Percentiles rank a stretch among this genome's conserved stretches.
phyloP scores from a whole-genome alignment of 2,329 filamentous ascomycete species.

The Monilinia fructicola region DNA sequence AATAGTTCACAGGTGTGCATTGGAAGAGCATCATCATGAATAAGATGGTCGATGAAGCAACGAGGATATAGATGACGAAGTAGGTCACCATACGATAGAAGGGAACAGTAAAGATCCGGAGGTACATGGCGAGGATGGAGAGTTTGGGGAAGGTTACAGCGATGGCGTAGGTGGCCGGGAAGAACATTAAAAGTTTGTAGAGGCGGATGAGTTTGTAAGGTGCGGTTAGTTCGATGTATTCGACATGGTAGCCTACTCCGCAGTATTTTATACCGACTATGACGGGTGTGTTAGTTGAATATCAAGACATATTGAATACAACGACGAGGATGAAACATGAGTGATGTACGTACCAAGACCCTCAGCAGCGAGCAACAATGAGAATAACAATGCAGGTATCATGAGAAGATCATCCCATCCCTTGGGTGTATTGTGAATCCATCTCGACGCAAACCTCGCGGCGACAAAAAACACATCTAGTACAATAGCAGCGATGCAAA shows the following conservation, averaged over 20 bases:
- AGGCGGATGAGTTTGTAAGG: constrained; percentile 1
- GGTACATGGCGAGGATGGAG: constrained; percentile 27
- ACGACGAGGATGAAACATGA: background rate
- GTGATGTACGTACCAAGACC: constrained; percentile 16
- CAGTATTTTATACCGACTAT: constrained; percentile 22
- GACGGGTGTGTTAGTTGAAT: background rate
- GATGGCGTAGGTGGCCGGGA: constrained; percentile 19
- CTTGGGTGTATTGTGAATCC: constrained; percentile 17
- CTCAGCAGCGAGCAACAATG: constrained; percentile 14
- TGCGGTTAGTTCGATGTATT: constrained; percentile 1
- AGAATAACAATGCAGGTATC: constrained; percentile 19
- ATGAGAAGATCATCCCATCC: constrained; percentile 25
- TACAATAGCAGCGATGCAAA: constrained; percentile 8
- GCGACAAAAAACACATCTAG: constrained; percentile 16
- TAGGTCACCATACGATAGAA: constrained; percentile 25
- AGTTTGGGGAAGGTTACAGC: constrained; percentile 28
- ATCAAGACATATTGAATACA: background rate
- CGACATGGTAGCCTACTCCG: constrained; percentile 19
- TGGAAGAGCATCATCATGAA: constrained; percentile 27
- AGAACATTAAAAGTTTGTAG: constrained; percentile 19
- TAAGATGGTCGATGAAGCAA: constrained; percentile 14
- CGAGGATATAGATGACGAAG: constrained; percentile 20
- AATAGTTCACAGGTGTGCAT: constrained; percentile 27
- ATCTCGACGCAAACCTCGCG: constrained; percentile 16
- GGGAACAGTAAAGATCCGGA: constrained; percentile 26